Evolutionary conservation across 1,284 basidiomycete species (phyloP).

Genomic region (Naganishia cerealis): DNA sequence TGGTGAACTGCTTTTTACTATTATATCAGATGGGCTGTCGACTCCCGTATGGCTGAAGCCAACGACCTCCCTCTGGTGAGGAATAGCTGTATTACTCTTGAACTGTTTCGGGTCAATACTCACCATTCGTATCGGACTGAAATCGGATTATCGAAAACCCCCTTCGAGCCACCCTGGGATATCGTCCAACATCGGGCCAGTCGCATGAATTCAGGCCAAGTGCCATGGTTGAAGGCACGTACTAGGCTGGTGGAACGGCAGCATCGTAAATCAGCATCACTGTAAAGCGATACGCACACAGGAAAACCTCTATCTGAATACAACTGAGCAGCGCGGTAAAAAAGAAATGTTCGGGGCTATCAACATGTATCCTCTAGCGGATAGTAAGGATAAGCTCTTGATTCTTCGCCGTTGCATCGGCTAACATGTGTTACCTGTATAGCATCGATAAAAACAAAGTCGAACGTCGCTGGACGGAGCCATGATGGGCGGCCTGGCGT

Average conservation of each 20-base stretch:
- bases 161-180: too few species aligned
- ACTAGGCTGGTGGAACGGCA: background rate
- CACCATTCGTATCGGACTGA: too few species aligned
- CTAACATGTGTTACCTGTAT: background rate
- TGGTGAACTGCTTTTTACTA: too few species aligned
- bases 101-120: too few species aligned
- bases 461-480: background rate
- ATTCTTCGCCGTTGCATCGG: background rate
- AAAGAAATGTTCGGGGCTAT: slow-evolving; percentile 6
- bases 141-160: too few species aligned
- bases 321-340: background rate
- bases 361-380: slow-evolving; percentile 25
- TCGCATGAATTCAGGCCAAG: too few species aligned
- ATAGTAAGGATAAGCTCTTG: background rate
- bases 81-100: too few species aligned
- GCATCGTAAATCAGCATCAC: background rate
- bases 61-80: too few species aligned
- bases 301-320: background rate
- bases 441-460: background rate
- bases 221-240: background rate
- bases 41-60: too few species aligned
- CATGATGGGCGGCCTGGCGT: background rate
- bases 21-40: too few species aligned
- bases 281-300: background rate
- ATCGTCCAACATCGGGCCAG: too few species aligned